Evolutionary conservation across 768 basidiomycete species (phyloP).

Genomic region (Trametes villosa): DNA sequence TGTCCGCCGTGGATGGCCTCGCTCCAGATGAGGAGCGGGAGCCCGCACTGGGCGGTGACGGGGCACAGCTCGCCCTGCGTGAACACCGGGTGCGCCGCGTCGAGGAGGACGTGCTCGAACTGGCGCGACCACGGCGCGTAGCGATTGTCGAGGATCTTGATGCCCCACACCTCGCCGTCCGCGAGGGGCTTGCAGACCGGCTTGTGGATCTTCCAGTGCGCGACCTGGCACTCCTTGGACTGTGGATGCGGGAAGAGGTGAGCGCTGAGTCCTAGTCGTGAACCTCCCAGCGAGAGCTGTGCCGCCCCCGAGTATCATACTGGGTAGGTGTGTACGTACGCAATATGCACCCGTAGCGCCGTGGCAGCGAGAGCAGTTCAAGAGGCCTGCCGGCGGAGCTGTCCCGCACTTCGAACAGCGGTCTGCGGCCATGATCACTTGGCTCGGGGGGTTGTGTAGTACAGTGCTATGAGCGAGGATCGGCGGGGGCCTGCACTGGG

Average conservation of each 20-base stretch:
- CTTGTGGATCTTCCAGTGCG: too few species aligned
- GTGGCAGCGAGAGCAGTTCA: slow-evolving; percentile 15
- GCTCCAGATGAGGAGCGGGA: slow-evolving; percentile 28
- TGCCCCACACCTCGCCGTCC: slow-evolving; percentile 25
- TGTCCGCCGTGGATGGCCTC: slow-evolving; percentile 14
- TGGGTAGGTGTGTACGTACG: slow-evolving; percentile 15
- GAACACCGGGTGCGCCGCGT: slow-evolving; percentile 24
- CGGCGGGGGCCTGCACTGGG: too few species aligned
- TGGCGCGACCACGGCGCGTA: slow-evolving; percentile 11
- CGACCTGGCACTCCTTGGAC: too few species aligned
- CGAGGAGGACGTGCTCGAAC: slow-evolving; percentile 28
- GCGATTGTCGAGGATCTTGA: slow-evolving; percentile 26
- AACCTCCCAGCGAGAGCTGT: too few species aligned
- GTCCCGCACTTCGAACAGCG: slow-evolving; percentile 10
- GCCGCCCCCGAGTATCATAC: too few species aligned
- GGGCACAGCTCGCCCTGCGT: slow-evolving; percentile 27
- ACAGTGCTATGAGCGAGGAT: too few species aligned
- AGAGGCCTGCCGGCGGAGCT: slow-evolving; percentile 1
- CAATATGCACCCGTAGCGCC: slow-evolving; percentile 15
- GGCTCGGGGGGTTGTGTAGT: too few species aligned
- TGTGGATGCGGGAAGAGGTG: too few species aligned
- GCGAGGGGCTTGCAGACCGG: too few species aligned
- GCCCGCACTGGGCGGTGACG: slow-evolving; percentile 21
- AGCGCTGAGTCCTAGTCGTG: too few species aligned
- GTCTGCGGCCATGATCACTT: background rate